Percentiles rank a stretch among this genome's conserved stretches.
Evolutionary conservation across 441 rosid genomes (phyloP).

Genomic region (Mallotus japonicus): DNA sequence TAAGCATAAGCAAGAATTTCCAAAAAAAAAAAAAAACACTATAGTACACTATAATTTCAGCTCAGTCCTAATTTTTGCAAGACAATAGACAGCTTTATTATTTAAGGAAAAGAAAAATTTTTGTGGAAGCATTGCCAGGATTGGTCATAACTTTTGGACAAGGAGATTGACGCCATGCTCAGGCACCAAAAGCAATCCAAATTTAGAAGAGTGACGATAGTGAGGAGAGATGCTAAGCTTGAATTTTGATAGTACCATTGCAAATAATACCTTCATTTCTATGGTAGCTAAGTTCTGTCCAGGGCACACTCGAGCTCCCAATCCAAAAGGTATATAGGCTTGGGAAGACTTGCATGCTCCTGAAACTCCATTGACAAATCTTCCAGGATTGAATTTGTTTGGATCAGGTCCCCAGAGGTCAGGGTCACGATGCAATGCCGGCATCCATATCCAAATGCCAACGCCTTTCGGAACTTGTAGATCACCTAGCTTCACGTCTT

Average conservation of each 20-base stretch:
- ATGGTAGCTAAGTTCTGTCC: constrained; percentile 21
- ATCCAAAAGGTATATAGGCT: constrained; percentile 23
- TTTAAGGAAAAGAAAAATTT: no score
- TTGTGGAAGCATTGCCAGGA: no score
- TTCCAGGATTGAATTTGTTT: constrained; percentile 24
- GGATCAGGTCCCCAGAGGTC: constrained; percentile 25
- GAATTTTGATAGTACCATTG: constrained; percentile 19
- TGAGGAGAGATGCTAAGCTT: constrained; percentile 13
- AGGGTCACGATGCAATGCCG: constrained; percentile 22
- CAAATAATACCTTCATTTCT: constrained; percentile 12
- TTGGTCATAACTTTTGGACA: constrained; percentile 3
- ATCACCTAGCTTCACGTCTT: constrained; percentile 22
- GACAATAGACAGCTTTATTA: no score
- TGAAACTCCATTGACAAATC: constrained; percentile 21
- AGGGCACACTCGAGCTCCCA: constrained; percentile 25
- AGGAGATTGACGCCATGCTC: constrained; percentile 20
- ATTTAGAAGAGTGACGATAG: constrained; percentile 18
- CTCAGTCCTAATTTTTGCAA: no score
- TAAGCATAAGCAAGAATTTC: no score
- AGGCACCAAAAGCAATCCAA: constrained; percentile 14
- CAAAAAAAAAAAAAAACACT: no score
- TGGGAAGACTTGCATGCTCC: constrained; percentile 19
- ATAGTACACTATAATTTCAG: no score
- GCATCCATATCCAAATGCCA: constrained; percentile 16
- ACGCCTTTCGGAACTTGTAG: constrained; percentile 26